Percentiles rank a stretch among this genome's conserved stretches.
Evolutionary conservation across 768 basidiomycete genomes (phyloP).

Genomic region (Psilocybe cyanescens): DNA sequence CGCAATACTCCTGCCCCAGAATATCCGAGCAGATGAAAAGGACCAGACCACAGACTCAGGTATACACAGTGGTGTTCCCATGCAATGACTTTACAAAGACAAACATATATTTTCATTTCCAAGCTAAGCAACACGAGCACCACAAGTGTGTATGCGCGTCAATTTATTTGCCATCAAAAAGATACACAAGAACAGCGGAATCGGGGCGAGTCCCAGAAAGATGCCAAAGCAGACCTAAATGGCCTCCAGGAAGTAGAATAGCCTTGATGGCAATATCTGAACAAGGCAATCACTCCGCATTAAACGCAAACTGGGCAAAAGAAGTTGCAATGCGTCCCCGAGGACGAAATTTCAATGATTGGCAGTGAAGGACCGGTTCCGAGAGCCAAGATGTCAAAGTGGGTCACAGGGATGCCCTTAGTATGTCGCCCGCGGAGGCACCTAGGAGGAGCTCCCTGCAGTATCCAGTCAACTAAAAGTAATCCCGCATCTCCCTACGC

Average conservation of each 20-base stretch:
- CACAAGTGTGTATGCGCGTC: neutral
- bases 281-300: neutral
- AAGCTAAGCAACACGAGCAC: neutral
- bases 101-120: neutral
- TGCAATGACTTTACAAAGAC: too few relatives aligned
- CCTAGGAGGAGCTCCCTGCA: neutral
- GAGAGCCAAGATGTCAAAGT: slow-evolving; percentile 14
- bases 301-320: neutral
- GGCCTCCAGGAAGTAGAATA: neutral
- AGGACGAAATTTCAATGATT: slow-evolving; percentile 16
- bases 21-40: neutral
- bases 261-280: neutral
- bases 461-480: neutral
- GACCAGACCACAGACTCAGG: neutral
- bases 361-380: slow-evolving; percentile 22
- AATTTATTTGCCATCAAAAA: neutral
- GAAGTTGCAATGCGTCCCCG: slow-evolving; percentile 8
- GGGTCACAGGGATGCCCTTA: neutral
- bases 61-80: neutral
- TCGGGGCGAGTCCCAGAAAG: neutral
- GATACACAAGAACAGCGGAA: neutral
- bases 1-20: slow-evolving; percentile 7
- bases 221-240: neutral
- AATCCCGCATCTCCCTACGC: neutral
- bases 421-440: slow-evolving; percentile 24